A percentile compares a stretch with the other conserved stretches of the same genome.
Conservation (phyloP, 108 stramenopile genomes). For the Fragilaria radians region DNA sequence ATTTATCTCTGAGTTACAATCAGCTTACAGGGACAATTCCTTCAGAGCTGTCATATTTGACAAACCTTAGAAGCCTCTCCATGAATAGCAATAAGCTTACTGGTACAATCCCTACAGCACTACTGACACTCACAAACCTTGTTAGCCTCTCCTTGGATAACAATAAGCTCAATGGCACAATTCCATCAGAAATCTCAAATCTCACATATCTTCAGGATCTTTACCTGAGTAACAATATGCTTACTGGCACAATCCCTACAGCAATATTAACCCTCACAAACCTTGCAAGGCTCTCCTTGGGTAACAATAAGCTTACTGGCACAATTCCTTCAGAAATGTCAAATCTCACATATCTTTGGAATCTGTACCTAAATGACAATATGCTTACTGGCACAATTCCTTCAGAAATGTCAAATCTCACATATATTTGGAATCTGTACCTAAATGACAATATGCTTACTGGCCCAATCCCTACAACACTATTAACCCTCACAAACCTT, state of each 20-base stretch:
- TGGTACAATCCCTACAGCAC: background rate
- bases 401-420: too few species aligned
- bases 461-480: background rate
- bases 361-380: background rate
- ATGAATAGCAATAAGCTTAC: too few species aligned
- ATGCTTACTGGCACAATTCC: background rate
- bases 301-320: background rate
- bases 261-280: background rate
- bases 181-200: background rate
- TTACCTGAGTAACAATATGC: background rate
- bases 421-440: background rate
- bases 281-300: background rate
- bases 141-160: background rate
- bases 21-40: too few species aligned
- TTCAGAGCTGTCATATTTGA: too few species aligned
- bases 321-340: too few species aligned
- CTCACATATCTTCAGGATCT: background rate
- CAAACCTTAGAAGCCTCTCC: too few species aligned
- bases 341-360: background rate
- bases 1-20: too few species aligned
- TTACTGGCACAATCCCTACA: background rate
- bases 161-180: background rate
- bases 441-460: background rate
- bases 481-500: background rate
- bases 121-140: background rate